Percentiles rank a stretch among this genome's conserved stretches.
Conservation (phyloP, 2,329 filamentous ascomycete genomes). For the Byssoonygena ceratinophila region DNA sequence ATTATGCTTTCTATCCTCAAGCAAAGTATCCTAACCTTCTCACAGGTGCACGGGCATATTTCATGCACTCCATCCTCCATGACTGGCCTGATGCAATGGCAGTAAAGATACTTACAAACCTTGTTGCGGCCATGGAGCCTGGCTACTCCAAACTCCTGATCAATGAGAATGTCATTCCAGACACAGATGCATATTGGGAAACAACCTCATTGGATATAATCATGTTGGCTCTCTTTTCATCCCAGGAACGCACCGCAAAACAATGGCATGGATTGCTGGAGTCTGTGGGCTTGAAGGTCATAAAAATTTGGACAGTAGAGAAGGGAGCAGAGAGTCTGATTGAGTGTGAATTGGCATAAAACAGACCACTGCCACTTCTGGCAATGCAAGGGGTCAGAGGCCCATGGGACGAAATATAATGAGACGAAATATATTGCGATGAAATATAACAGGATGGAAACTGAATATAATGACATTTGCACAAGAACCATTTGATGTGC, state of each 20-base stretch:
- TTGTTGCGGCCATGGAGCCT: slow-evolving; percentile 19
- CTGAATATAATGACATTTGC: too few relatives aligned
- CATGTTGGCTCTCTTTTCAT: slow-evolving; percentile 30
- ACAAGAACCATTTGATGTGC: too few relatives aligned
- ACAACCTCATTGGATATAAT: slow-evolving; percentile 28
- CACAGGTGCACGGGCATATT: slow-evolving; percentile 31
- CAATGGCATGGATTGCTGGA: slow-evolving; percentile 28
- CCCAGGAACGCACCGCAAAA: slow-evolving; percentile 29
- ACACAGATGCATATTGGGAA: slow-evolving; percentile 22
- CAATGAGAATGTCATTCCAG: slow-evolving; percentile 33
- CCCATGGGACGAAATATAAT: too few relatives aligned
- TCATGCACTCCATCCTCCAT: slow-evolving; percentile 29
- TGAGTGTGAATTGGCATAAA: slow-evolving; percentile 2
- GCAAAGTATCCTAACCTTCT: too few relatives aligned
- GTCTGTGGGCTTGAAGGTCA: slow-evolving; percentile 27
- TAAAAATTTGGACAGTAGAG: slow-evolving; percentile 21
- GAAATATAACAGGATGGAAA: too few relatives aligned
- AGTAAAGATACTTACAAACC: slow-evolving; percentile 25
- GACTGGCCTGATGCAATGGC: slow-evolving; percentile 29
- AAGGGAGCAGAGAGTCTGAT: slow-evolving; percentile 13
- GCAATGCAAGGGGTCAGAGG: too few relatives aligned
- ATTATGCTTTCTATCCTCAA: too few relatives aligned
- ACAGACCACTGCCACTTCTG: too few relatives aligned
- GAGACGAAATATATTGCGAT: too few relatives aligned
- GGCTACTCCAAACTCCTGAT: slow-evolving; percentile 35